Conservation (phyloP, 1,284 basidiomycete genomes). For the Ustilago lituana region DNA sequence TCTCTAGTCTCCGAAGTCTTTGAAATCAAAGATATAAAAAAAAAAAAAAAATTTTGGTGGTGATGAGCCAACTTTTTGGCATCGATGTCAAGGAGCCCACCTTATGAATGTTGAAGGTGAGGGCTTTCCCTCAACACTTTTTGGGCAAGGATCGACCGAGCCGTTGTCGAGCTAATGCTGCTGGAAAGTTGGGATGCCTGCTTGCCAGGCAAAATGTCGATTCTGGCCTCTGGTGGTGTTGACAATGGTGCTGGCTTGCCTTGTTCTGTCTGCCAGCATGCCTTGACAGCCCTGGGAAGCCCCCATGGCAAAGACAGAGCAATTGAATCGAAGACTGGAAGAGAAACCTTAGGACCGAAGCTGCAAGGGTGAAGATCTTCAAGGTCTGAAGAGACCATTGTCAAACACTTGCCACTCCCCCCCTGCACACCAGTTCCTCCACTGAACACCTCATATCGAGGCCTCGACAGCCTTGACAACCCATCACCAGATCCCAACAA, state of each 20-base stretch:
- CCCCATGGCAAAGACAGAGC: no score
- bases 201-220: slow-evolving; percentile 2
- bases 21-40: no score
- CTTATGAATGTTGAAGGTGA: slow-evolving; percentile 1
- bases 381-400: neutral
- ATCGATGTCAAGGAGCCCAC: slow-evolving; percentile 9
- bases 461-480: no score
- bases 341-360: slow-evolving; percentile 11
- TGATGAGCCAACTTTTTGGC: slow-evolving; percentile 17
- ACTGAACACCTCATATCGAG: no score
- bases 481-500: no score
- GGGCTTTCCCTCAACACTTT: slow-evolving; percentile 13
- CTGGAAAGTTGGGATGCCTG: slow-evolving; percentile 9
- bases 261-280: no score
- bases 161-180: neutral
- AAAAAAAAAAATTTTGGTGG: no score
- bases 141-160: slow-evolving; percentile 4
- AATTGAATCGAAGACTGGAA: no score
- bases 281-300: neutral
- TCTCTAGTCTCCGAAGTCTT: no score
- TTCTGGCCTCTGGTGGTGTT: neutral
- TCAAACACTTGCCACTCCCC: slow-evolving; percentile 8
- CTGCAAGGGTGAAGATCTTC: slow-evolving; percentile 17
- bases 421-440: slow-evolving; percentile 2
- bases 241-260: neutral